phyloP scores from a whole-genome alignment of 2,329 filamentous ascomycete species.

The Pseudogymnoascus sp. region DNA sequence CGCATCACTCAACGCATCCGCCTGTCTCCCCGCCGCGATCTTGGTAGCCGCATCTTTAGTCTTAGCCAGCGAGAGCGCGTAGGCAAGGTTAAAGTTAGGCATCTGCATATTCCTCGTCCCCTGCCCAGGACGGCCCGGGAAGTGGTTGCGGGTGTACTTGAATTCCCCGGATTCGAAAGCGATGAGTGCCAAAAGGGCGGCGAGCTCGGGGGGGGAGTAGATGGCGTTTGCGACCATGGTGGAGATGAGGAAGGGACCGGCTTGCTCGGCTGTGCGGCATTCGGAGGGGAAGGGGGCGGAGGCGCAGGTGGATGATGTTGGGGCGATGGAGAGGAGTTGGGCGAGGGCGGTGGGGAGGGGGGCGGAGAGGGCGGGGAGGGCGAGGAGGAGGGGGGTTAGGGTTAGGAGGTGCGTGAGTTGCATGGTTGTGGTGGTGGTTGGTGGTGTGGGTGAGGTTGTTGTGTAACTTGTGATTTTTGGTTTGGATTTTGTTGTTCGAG shows the following conservation, averaged over 20 bases:
- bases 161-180: conserved; percentile 53
- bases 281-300: conserved; percentile 36
- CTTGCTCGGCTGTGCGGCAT: conserved; percentile 43
- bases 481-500: background rate
- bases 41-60: conserved; percentile 35
- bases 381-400: background rate
- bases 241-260: conserved; percentile 40
- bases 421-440: background rate
- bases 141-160: conserved; percentile 53
- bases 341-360: conserved; percentile 14
- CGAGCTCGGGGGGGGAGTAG: conserved; percentile 43
- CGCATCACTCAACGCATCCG: conserved; percentile 26
- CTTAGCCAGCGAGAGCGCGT: conserved; percentile 34
- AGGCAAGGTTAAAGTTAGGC: conserved; percentile 43
- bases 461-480: background rate
- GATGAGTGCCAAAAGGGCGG: conserved; percentile 51
- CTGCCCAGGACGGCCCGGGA: conserved; percentile 45
- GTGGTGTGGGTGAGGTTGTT: background rate
- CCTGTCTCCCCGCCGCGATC: conserved; percentile 14
- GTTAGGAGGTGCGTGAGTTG: conserved; percentile 1
- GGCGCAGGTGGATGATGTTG: conserved; percentile 38
- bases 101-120: conserved; percentile 59
- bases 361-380: conserved; percentile 3
- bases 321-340: conserved; percentile 34
- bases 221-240: conserved; percentile 48